Conservation (phyloP, 2,329 filamentous ascomycete genomes). For the Arthrobotrys sphaeroides region DNA sequence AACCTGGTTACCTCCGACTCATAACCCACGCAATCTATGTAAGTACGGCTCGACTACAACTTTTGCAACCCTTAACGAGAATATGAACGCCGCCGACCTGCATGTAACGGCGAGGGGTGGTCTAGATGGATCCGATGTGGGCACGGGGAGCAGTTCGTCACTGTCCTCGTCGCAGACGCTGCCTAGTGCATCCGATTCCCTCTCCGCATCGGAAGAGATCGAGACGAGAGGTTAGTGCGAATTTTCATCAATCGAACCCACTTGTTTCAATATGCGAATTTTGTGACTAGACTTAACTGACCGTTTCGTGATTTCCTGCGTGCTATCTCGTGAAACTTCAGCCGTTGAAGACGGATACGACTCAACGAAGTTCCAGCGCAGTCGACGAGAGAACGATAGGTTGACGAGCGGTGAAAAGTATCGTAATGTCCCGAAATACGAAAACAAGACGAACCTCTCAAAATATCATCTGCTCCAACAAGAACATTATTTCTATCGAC, state of each 20-base stretch:
- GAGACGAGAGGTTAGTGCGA: slow-evolving; percentile 40
- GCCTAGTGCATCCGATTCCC: slow-evolving; percentile 46
- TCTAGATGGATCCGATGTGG: slow-evolving; percentile 46
- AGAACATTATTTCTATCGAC: background rate
- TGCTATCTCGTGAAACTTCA: slow-evolving; percentile 2
- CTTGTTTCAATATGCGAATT: background rate
- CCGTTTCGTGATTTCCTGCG: background rate
- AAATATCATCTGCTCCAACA: slow-evolving; percentile 32
- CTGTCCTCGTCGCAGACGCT: slow-evolving; percentile 30
- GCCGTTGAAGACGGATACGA: slow-evolving; percentile 2
- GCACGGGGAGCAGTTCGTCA: slow-evolving; percentile 42
- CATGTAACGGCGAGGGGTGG: slow-evolving; percentile 40
- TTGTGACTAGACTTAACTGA: background rate
- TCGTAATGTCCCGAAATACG: slow-evolving; percentile 44
- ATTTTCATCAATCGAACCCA: background rate
- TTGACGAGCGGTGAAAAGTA: slow-evolving; percentile 25
- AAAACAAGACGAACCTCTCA: slow-evolving; percentile 46
- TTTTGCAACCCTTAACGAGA: slow-evolving; percentile 11
- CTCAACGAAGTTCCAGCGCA: background rate
- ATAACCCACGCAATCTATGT: slow-evolving; percentile 24
- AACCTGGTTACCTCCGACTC: slow-evolving; percentile 37
- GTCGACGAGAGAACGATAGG: slow-evolving; percentile 3
- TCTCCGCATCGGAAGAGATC: slow-evolving; percentile 13
- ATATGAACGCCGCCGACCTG: slow-evolving; percentile 27
- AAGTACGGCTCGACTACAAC: slow-evolving; percentile 3